Base-by-base conservation (phyloP, 805 yeast genomes). In the Lipomyces orientalis region DNA sequence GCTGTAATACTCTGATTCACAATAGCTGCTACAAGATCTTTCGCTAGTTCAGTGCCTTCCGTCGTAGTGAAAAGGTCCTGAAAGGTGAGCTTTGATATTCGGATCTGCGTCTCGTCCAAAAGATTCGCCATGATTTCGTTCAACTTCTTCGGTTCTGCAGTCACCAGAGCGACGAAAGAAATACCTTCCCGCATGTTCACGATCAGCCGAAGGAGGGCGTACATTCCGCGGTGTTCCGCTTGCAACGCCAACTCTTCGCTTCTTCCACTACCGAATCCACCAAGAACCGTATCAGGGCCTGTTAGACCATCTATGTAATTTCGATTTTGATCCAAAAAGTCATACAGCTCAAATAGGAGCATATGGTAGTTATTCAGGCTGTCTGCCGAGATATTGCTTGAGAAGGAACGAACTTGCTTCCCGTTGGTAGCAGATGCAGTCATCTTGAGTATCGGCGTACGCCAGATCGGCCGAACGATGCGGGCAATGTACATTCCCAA, bases 181-280 rank as follows among this genome's bases (percentile, higher is more conserved):
- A 94, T 81, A 0, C 97, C 97, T 79, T 95, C 98, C 73, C 91
- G 91, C 78, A 92, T 87, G 6, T 91, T 87, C 64, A 85, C 86
- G 64, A 93, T 84, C 9, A 93, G 85, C 74, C 90, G 88, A 57
- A 91, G 82, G 51, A 95, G 80, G 0, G 97, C 87, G 34, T 88
- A 87, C 71, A 94, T 86, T 6, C 97, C 97, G 74, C 92, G 88
- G 74, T 91, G 93, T 76, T 95, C 99, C 0, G 97, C 97, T 78
- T 95, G 93, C 59, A 75, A 62, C 16, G 79, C 75, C 5, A 76
- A 59, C 65, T 79, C 81, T 58, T 79, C 76, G 61, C 74, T 64
- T 59, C 75, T 62, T 55, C 75, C 66, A 22, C 76, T 1, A 79
- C 83, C 72, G n/a, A 64, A 62, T 8, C 56, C 71, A 14, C 66